phyloP scores from a whole-genome alignment of 768 basidiomycete genomes.

The Podaxis sp. region DNA sequence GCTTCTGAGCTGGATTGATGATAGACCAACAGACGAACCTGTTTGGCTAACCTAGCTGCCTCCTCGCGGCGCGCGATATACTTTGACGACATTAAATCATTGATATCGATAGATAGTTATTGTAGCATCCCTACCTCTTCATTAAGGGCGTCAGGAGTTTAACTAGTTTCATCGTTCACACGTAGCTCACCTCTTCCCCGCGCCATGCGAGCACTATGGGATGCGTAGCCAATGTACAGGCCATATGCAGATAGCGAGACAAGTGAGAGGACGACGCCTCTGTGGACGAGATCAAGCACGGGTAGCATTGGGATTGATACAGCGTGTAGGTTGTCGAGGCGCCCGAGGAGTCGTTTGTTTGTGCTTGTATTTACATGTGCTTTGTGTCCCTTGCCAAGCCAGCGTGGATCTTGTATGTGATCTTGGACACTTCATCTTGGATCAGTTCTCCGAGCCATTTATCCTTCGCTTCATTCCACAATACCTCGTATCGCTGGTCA shows the following conservation, averaged over 20 bases:
- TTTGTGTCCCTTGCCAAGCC: background rate
- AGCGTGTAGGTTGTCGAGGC: no score
- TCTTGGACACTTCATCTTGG: background rate
- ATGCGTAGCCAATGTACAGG: slow-evolving; percentile 48
- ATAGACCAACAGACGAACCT: background rate
- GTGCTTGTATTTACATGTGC: background rate
- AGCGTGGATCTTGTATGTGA: no score
- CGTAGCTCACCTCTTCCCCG: slow-evolving; percentile 52
- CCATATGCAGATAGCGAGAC: slow-evolving; percentile 45
- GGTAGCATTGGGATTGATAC: slow-evolving; percentile 9
- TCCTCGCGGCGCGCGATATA: slow-evolving; percentile 3
- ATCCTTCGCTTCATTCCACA: background rate
- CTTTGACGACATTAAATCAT: background rate
- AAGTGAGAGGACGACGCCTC: slow-evolving; percentile 44
- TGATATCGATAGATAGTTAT: background rate
- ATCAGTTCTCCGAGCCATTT: background rate
- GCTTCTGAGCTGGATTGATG: background rate
- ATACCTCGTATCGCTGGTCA: background rate
- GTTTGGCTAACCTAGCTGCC: background rate
- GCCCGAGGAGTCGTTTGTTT: no score
- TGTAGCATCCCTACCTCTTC: slow-evolving; percentile 31
- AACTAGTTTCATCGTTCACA: background rate
- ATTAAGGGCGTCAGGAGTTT: slow-evolving; percentile 2
- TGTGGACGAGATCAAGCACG: slow-evolving; percentile 49
- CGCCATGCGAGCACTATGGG: slow-evolving; percentile 55